Percentiles rank a stretch among this genome's conserved stretches.
phyloP scores from a whole-genome alignment of 2,329 filamentous ascomycete species.

The Pyricularia pennisetigena region DNA sequence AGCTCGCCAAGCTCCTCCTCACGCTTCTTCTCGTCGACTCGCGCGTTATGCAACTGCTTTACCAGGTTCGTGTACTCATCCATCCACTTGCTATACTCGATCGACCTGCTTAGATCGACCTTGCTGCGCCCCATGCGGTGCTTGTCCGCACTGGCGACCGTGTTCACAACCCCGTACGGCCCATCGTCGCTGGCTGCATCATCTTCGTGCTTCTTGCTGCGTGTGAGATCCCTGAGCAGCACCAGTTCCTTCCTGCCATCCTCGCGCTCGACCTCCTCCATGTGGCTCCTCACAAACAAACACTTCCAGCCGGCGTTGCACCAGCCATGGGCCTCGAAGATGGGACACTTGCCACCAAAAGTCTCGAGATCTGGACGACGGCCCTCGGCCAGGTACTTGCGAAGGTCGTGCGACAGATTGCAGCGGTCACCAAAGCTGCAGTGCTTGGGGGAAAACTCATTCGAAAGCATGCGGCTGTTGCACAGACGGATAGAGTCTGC shows the following conservation, averaged over 20 bases:
- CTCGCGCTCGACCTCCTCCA: slow-evolving; percentile 63
- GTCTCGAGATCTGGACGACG: slow-evolving; percentile 72
- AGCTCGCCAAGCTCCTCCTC: slow-evolving; percentile 20
- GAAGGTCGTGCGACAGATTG: slow-evolving; percentile 72
- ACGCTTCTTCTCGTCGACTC: neutral
- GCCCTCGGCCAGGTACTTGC: slow-evolving; percentile 74
- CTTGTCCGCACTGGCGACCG: slow-evolving; percentile 61
- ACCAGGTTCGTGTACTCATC: slow-evolving; percentile 49
- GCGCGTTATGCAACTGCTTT: slow-evolving; percentile 34
- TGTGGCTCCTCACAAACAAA: slow-evolving; percentile 81
- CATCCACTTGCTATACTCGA: slow-evolving; percentile 69
- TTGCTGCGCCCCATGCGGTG: slow-evolving; percentile 66
- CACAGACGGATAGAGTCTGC: slow-evolving; percentile 72
- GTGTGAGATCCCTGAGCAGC: slow-evolving; percentile 37
- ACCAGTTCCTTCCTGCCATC: slow-evolving; percentile 80
- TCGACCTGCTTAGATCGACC: slow-evolving; percentile 59
- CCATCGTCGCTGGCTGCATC: slow-evolving; percentile 29
- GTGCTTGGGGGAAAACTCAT: slow-evolving; percentile 72
- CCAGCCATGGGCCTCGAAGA: slow-evolving; percentile 65
- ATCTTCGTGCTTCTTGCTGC: slow-evolving; percentile 25
- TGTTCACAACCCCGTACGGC: slow-evolving; percentile 63
- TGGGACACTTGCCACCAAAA: slow-evolving; percentile 69
- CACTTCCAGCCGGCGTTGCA: slow-evolving; percentile 91
- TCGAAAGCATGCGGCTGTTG: slow-evolving; percentile 56
- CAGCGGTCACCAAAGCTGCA: slow-evolving; percentile 77